Percentiles rank a stretch among this genome's conserved stretches.
Evolutionary conservation across 352 stramenopile genomes (phyloP).

Genomic region (Globisporangium takayamanum): DNA sequence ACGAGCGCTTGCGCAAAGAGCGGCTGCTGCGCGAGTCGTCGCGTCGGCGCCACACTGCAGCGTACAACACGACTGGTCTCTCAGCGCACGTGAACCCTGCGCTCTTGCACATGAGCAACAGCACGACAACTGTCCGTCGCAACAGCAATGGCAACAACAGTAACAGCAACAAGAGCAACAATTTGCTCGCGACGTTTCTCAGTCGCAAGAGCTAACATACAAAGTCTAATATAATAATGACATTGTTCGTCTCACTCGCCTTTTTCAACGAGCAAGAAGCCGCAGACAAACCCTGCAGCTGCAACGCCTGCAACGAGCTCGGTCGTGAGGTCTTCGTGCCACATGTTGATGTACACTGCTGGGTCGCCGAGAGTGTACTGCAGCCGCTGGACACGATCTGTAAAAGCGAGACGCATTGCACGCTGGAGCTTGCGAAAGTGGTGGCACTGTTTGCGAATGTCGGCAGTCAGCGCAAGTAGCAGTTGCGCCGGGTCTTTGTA

Average conservation of each 20-base stretch:
- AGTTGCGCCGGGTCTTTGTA: constrained; percentile 37
- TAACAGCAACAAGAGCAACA: constrained; percentile 3
- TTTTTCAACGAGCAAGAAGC: constrained; percentile 55
- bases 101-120: constrained; percentile 13
- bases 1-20: constrained; percentile 38
- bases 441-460: constrained; percentile 50
- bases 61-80: constrained; percentile 18
- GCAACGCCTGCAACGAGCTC: constrained; percentile 43
- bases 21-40: constrained; percentile 31
- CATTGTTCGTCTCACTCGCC: constrained; percentile 8
- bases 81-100: constrained; percentile 13
- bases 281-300: constrained; percentile 36
- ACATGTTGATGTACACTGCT: constrained; percentile 26
- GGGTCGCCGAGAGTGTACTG: constrained; percentile 33
- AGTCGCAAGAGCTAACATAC: constrained; percentile 12
- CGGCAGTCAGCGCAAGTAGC: constrained; percentile 34
- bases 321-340: constrained; percentile 34
- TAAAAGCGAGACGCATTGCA: constrained; percentile 38
- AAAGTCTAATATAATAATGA: constrained; percentile 1
- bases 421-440: constrained; percentile 47
- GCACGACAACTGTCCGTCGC: constrained; percentile 12
- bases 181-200: constrained; percentile 11
- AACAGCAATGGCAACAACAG: neutral
- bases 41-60: constrained; percentile 25
- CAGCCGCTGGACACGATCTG: constrained; percentile 23